Conservation (phyloP, 2,329 filamentous ascomycete genomes). For the Lanzia echinophila region DNA sequence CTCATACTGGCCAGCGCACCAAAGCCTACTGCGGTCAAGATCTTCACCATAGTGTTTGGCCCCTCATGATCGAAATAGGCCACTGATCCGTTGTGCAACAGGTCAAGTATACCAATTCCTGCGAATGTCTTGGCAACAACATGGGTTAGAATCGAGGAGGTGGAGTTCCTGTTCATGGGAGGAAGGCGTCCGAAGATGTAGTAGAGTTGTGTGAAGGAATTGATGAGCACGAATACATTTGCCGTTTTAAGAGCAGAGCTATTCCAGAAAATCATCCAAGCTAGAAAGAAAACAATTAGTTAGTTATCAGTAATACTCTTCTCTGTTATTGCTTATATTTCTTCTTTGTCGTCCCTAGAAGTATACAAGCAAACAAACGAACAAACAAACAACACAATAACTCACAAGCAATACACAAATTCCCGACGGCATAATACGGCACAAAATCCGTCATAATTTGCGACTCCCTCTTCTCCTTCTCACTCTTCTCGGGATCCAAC, state of each 20-base stretch:
- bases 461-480: constrained; percentile 35
- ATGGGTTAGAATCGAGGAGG: constrained; percentile 49
- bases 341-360: no score
- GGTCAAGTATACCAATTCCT: constrained; percentile 52
- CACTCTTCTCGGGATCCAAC: constrained; percentile 35
- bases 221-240: constrained; percentile 51
- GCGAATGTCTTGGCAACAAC: constrained; percentile 53
- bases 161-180: constrained; percentile 43
- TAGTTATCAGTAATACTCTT: neutral
- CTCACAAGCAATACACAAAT: constrained; percentile 51
- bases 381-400: constrained; percentile 15
- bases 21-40: constrained; percentile 47
- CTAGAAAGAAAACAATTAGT: constrained; percentile 27
- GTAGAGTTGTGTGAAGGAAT: constrained; percentile 47
- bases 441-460: constrained; percentile 46
- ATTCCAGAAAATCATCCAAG: constrained; percentile 60
- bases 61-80: constrained; percentile 46
- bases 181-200: constrained; percentile 44
- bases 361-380: no score
- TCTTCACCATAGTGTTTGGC: constrained; percentile 42
- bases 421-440: constrained; percentile 49
- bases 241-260: constrained; percentile 39
- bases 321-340: neutral
- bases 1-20: constrained; percentile 41
- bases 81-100: constrained; percentile 51